Conservation (phyloP, 305 asterid genomes). For the Fraxinus dipetala region DNA sequence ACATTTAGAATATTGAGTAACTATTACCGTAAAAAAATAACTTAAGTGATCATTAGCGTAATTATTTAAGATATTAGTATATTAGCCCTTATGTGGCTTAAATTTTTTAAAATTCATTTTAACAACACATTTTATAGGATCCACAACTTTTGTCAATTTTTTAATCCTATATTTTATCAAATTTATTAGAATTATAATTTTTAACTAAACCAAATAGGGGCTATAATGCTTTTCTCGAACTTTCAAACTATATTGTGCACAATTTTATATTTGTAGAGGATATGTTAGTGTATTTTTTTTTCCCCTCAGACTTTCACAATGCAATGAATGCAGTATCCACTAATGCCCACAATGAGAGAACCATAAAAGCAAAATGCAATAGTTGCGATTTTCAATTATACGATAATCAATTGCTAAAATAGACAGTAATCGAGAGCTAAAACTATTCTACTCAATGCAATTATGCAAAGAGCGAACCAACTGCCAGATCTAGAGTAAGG, state of each 20-base stretch:
- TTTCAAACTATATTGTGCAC: not conserved
- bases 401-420: not conserved
- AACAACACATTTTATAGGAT: too few species aligned
- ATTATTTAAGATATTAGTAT: not conserved
- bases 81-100: not conserved
- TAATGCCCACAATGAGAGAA: not conserved
- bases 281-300: too few species aligned
- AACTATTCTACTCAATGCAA: not conserved
- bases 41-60: not conserved
- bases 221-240: not conserved
- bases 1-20: not conserved
- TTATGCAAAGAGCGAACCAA: not conserved
- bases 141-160: not conserved
- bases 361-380: not conserved
- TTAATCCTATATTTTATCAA: too few species aligned
- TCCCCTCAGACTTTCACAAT: not conserved
- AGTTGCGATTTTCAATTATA: not conserved
- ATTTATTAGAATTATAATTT: too few species aligned
- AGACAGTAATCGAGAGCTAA: not conserved
- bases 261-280: too few species aligned
- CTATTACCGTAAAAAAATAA: too few species aligned
- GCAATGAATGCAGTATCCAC: not conserved
- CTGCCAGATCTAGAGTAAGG: not conserved
- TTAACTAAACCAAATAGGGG: not conserved
- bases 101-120: too few species aligned